Percentiles rank a stretch among this genome's conserved stretches.
phyloP scores from a whole-genome alignment of 1,284 basidiomycete species.

The Marasmius tenuissimus region DNA sequence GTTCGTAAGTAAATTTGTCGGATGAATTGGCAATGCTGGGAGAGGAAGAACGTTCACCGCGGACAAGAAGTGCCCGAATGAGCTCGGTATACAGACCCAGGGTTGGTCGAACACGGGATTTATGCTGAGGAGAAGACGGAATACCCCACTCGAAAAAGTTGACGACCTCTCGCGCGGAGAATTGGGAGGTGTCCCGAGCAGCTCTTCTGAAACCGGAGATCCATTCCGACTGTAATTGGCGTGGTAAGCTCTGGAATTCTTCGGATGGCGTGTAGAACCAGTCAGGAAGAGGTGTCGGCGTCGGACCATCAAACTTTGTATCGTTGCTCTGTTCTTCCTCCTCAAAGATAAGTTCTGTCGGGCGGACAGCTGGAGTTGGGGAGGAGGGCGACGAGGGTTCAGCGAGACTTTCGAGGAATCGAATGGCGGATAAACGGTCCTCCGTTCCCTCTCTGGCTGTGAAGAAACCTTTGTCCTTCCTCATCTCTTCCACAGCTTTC shows the following conservation, averaged over 20 bases:
- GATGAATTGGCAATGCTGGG: too few species aligned
- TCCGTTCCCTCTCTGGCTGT: constrained; percentile 31
- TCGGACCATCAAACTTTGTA: not conserved
- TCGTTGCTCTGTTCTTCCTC: not conserved
- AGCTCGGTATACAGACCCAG: constrained; percentile 46
- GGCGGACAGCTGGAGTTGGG: not conserved
- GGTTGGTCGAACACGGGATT: constrained; percentile 29
- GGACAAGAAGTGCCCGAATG: constrained; percentile 51
- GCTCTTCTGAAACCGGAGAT: constrained; percentile 33
- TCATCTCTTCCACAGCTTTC: constrained; percentile 33
- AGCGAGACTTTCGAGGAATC: constrained; percentile 40
- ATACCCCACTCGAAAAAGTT: not conserved
- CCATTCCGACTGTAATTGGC: constrained; percentile 23
- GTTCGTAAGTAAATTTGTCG: too few species aligned
- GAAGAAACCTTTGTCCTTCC: not conserved
- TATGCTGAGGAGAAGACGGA: not conserved
- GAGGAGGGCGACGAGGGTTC: not conserved
- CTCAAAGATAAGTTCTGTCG: not conserved
- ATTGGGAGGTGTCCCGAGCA: constrained; percentile 22
- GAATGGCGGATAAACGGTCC: constrained; percentile 43
- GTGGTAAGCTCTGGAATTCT: not conserved
- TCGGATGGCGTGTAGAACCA: constrained; percentile 11
- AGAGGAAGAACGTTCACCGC: constrained; percentile 23
- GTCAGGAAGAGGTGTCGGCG: not conserved
- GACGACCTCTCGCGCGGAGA: not conserved